phyloP scores from a whole-genome alignment of 129 eudicot genomes.

The Centella asiatica region DNA sequence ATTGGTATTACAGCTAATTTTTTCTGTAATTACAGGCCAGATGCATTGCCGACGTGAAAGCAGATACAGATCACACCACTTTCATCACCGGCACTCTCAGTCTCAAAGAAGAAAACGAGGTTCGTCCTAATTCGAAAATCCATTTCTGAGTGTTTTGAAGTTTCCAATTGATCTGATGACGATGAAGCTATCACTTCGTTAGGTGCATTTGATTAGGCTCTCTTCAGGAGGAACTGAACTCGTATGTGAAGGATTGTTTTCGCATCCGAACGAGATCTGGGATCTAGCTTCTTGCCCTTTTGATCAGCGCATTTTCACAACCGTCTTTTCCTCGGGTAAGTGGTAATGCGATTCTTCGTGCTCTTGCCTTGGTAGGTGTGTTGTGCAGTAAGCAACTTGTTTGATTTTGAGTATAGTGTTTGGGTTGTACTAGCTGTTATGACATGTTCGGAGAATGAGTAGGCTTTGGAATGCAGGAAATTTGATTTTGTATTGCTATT shows the following conservation, averaged over 20 bases:
- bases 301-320: slow-evolving; percentile 89
- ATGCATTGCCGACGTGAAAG: slow-evolving; percentile 93
- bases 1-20: neutral
- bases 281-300: slow-evolving; percentile 94
- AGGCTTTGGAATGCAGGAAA: slow-evolving; percentile 4
- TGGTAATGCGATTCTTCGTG: neutral
- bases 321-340: slow-evolving; percentile 76
- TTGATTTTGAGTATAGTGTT: too few relatives aligned
- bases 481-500: slow-evolving; percentile 15
- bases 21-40: slow-evolving; percentile 51
- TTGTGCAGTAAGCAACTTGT: too few relatives aligned
- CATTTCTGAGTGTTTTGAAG: slow-evolving; percentile 1
- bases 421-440: neutral
- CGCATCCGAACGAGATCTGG: slow-evolving; percentile 97
- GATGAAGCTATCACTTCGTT: neutral
- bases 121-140: slow-evolving; percentile 12
- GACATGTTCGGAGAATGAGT: neutral
- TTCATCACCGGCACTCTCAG: slow-evolving; percentile 97
- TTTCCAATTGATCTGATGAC: neutral
- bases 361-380: neutral
- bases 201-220: slow-evolving; percentile 92
- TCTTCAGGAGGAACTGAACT: slow-evolving; percentile 69
- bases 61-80: slow-evolving; percentile 95
- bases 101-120: slow-evolving; percentile 98
- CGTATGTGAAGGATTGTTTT: slow-evolving; percentile 90